Percentiles rank a stretch among this genome's conserved stretches.
phyloP scores from a whole-genome alignment of 768 basidiomycete species.

The Galerina marginata region DNA sequence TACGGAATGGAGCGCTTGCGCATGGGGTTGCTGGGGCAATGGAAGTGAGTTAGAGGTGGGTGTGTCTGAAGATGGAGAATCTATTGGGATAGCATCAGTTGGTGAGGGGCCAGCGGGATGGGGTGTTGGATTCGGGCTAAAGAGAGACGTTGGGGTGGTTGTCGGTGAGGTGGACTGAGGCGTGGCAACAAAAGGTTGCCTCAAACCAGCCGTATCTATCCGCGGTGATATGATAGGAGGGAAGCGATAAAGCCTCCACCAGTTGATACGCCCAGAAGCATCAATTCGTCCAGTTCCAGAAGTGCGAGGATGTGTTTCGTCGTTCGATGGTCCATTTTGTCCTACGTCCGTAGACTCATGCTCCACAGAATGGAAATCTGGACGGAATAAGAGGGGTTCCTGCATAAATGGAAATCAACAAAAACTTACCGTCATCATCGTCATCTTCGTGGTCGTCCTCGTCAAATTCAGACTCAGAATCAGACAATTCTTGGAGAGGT shows the following conservation, averaged over 20 bases:
- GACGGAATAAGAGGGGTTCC: neutral
- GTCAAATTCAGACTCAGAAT: slow-evolving; percentile 42
- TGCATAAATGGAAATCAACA: neutral
- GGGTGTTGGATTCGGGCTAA: too few species aligned
- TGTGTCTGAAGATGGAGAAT: too few species aligned
- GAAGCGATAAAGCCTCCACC: slow-evolving; percentile 87
- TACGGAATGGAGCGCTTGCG: slow-evolving; percentile 48
- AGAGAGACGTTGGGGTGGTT: too few species aligned
- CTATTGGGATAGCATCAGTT: too few species aligned
- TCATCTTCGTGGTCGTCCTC: slow-evolving; percentile 35
- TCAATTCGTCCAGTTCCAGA: slow-evolving; percentile 29
- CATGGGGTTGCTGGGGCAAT: neutral
- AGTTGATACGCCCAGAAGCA: slow-evolving; percentile 61
- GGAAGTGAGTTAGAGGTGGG: too few species aligned
- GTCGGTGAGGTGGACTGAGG: neutral
- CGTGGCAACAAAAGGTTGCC: neutral
- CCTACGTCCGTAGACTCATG: slow-evolving; percentile 4
- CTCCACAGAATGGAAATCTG: slow-evolving; percentile 24
- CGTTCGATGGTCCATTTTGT: neutral
- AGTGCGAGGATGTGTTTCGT: neutral
- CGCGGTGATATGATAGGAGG: slow-evolving; percentile 58
- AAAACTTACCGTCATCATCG: slow-evolving; percentile 23
- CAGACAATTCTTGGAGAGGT: slow-evolving; percentile 39
- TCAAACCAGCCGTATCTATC: slow-evolving; percentile 23
- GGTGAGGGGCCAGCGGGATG: too few species aligned